Evolutionary conservation across 345 rosid species (phyloP).

Genomic region (Euphorbia tirucalli): DNA sequence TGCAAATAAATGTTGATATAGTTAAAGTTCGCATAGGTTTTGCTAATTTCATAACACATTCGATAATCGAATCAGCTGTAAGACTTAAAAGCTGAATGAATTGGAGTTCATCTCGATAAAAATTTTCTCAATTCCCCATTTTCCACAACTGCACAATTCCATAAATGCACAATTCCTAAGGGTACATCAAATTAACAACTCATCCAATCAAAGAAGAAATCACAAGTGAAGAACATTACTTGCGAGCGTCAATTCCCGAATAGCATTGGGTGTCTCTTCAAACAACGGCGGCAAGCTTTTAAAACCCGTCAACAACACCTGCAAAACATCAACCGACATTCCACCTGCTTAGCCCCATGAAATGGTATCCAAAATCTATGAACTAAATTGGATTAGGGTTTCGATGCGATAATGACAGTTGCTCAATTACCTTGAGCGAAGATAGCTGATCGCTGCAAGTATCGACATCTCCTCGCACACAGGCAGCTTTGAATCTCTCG

Average conservation of each 20-base stretch:
- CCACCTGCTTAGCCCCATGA: not conserved
- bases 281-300: slow-evolving; percentile 87
- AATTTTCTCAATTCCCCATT: too few species aligned
- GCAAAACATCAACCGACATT: slow-evolving; percentile 11
- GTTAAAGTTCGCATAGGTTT: not conserved
- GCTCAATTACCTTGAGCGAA: slow-evolving; percentile 69
- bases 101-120: not conserved
- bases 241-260: slow-evolving; percentile 67
- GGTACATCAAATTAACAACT: not conserved
- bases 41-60: not conserved
- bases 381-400: slow-evolving; percentile 33
- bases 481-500: slow-evolving; percentile 83
- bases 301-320: slow-evolving; percentile 80
- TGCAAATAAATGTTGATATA: not conserved
- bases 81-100: not conserved
- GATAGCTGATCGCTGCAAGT: slow-evolving; percentile 54
- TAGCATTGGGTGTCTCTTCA: slow-evolving; percentile 62
- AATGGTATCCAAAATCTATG: not conserved
- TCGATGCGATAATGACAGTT: not conserved
- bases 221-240: slow-evolving; percentile 38
- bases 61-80: not conserved
- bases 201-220: not conserved
- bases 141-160: too few species aligned
- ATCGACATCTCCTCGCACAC: slow-evolving; percentile 62
- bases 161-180: not conserved